Conservation (phyloP, 1,284 basidiomycete genomes). For the Tremellales sp. region DNA sequence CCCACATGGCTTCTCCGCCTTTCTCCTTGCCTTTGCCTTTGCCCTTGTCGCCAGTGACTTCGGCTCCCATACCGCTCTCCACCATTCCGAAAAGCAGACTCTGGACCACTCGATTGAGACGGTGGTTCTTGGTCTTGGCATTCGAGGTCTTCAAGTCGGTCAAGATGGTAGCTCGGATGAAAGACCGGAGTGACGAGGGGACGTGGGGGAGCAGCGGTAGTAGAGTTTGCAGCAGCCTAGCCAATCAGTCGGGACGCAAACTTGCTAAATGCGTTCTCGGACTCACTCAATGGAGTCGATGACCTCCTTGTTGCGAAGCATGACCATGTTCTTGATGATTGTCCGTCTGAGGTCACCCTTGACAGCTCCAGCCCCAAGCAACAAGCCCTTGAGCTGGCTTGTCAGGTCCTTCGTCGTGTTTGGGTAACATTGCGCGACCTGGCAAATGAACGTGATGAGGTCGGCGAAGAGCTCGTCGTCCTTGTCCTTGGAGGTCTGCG, state of each 20-base stretch:
- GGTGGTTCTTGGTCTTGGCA: constrained; percentile 82
- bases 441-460: constrained; percentile 65
- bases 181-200: constrained; percentile 76
- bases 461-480: constrained; percentile 77
- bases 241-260: neutral
- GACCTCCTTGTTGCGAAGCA: constrained; percentile 88
- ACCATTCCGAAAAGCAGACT: constrained; percentile 95
- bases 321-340: constrained; percentile 82
- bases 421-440: constrained; percentile 87
- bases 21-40: constrained; percentile 51
- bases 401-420: constrained; percentile 79
- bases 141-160: constrained; percentile 93
- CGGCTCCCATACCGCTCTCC: constrained; percentile 77
- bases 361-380: constrained; percentile 53
- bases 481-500: constrained; percentile 51
- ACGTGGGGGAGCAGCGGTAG: constrained; percentile 92
- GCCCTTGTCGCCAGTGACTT: constrained; percentile 75
- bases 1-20: constrained; percentile 94
- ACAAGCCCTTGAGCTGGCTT: constrained; percentile 65
- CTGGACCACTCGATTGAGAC: constrained; percentile 93
- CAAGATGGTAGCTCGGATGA: constrained; percentile 93
- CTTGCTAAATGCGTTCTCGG: neutral
- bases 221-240: constrained; percentile 78
- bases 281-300: constrained; percentile 86
- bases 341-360: constrained; percentile 63